Evolutionary conservation across 768 basidiomycete species (phyloP).

Genomic region (Harrya chromipes): DNA sequence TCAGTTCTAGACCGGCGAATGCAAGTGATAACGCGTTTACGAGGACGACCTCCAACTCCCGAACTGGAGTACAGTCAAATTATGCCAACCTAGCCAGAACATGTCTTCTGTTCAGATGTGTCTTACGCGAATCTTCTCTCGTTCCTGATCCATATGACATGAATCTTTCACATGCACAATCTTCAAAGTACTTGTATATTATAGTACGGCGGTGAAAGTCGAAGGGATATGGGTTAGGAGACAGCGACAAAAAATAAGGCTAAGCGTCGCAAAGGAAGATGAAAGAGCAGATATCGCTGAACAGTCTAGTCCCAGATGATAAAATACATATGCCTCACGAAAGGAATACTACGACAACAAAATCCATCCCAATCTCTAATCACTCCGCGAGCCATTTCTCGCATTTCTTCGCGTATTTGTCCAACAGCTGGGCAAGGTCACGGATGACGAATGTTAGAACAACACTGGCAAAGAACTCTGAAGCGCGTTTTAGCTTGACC

Average conservation of each 20-base stretch:
- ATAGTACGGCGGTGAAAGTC: conserved; percentile 21
- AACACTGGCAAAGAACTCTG: conserved; percentile 91
- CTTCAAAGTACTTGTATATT: conserved; percentile 20
- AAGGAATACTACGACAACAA: conserved; percentile 24
- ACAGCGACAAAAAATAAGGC: conserved; percentile 7
- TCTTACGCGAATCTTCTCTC: neutral
- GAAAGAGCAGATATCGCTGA: conserved; percentile 29
- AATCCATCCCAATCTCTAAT: conserved; percentile 24
- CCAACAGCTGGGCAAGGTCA: conserved; percentile 80
- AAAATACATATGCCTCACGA: conserved; percentile 31
- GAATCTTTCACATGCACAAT: conserved; percentile 14
- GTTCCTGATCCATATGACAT: conserved; percentile 5
- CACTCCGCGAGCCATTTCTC: conserved; percentile 90
- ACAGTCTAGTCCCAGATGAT: conserved; percentile 35
- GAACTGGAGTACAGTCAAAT: conserved; percentile 34
- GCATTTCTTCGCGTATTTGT: conserved; percentile 93
- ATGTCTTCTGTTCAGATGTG: neutral
- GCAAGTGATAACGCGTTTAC: conserved; percentile 54
- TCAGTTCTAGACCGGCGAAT: conserved; percentile 51
- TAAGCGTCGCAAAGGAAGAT: conserved; percentile 22
- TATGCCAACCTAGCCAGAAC: conserved; percentile 5
- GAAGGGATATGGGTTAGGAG: conserved; percentile 13
- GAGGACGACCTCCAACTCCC: conserved; percentile 57
- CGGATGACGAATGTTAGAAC: conserved; percentile 87
- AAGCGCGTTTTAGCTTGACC: conserved; percentile 70